These are phyloP conservation scores for Naganishia sp. DNA, from an alignment of 1,284 basidiomycete genomes.

Conservation along the genomic window DNA sequence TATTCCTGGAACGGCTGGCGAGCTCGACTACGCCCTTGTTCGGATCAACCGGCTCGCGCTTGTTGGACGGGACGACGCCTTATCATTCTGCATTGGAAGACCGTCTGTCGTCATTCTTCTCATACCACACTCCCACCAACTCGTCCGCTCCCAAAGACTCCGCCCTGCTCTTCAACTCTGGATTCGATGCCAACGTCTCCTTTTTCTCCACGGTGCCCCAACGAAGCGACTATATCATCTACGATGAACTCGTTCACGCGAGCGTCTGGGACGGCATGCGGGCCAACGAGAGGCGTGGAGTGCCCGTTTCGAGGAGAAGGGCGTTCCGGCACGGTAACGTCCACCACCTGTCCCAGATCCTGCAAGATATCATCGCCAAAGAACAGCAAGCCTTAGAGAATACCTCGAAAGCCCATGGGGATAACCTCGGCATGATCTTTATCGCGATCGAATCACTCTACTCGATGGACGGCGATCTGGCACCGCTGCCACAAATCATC, in stretches of 20 bases:
- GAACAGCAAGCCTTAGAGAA: not conserved
- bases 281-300: slow-evolving; percentile 59
- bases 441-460: slow-evolving; percentile 87
- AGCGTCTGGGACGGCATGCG: slow-evolving; percentile 88
- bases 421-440: slow-evolving; percentile 40
- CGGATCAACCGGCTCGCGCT: slow-evolving; percentile 86
- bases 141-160: slow-evolving; percentile 37
- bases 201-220: slow-evolving; percentile 84
- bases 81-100: slow-evolving; percentile 70
- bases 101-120: slow-evolving; percentile 67
- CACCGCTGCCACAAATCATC: slow-evolving; percentile 69
- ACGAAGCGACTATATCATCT: slow-evolving; percentile 72
- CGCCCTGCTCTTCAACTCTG: slow-evolving; percentile 88
- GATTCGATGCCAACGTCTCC: slow-evolving; percentile 90
- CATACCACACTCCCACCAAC: slow-evolving; percentile 51
- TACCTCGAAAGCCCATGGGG: not conserved
- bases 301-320: slow-evolving; percentile 50
- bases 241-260: slow-evolving; percentile 89
- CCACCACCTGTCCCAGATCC: slow-evolving; percentile 35
- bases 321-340: slow-evolving; percentile 78
- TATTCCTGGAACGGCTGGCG: slow-evolving; percentile 63
- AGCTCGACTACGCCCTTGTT: slow-evolving; percentile 61
- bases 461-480: slow-evolving; percentile 92
- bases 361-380: slow-evolving; percentile 35
- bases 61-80: slow-evolving; percentile 76